Conservation (phyloP, 805 yeast species). For the Dipodascopsis uninucleata region DNA sequence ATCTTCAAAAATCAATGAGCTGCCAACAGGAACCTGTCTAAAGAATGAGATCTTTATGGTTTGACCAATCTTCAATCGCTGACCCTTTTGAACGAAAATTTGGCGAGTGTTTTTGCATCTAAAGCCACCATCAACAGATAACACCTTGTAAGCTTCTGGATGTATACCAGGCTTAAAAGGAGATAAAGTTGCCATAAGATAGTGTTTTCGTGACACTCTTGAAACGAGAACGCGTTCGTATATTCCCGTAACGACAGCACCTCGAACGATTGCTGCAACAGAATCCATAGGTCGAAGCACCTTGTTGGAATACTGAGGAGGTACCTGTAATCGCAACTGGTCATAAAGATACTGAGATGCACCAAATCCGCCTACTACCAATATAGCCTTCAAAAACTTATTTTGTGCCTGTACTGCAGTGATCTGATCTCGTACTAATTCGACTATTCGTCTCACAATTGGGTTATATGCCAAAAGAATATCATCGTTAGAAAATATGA, state of each 20-base stretch:
- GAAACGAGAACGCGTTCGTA: slow-evolving; percentile 17
- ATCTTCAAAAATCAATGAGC: slow-evolving; percentile 13
- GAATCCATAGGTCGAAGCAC: slow-evolving; percentile 19
- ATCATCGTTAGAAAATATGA: slow-evolving; percentile 15
- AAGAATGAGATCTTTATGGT: slow-evolving; percentile 5
- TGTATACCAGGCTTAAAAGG: slow-evolving; percentile 14
- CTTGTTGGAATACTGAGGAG: slow-evolving; percentile 9
- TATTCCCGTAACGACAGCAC: slow-evolving; percentile 22
- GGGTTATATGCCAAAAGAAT: slow-evolving; percentile 16
- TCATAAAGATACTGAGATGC: slow-evolving; percentile 19
- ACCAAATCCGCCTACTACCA: slow-evolving; percentile 26
- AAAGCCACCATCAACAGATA: slow-evolving; percentile 13
- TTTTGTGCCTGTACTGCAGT: slow-evolving; percentile 6
- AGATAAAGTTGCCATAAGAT: slow-evolving; percentile 14
- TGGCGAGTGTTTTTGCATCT: slow-evolving; percentile 13
- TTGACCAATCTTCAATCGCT: slow-evolving; percentile 10
- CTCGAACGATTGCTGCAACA: slow-evolving; percentile 22
- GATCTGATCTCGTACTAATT: slow-evolving; percentile 21
- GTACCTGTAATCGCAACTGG: slow-evolving; percentile 8
- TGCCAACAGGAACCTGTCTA: slow-evolving; percentile 6
- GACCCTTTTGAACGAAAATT: slow-evolving; percentile 15
- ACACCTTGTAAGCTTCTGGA: slow-evolving; percentile 10
- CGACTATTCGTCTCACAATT: slow-evolving; percentile 6
- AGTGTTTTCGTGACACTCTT: slow-evolving; percentile 21
- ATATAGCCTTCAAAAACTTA: slow-evolving; percentile 10